A percentile compares a stretch with the other conserved stretches of the same genome.
These are phyloP conservation scores for Neodidymelliopsis sp. DNA, from an alignment of 2,329 filamentous ascomycete genomes.

Conservation along the genomic window DNA sequence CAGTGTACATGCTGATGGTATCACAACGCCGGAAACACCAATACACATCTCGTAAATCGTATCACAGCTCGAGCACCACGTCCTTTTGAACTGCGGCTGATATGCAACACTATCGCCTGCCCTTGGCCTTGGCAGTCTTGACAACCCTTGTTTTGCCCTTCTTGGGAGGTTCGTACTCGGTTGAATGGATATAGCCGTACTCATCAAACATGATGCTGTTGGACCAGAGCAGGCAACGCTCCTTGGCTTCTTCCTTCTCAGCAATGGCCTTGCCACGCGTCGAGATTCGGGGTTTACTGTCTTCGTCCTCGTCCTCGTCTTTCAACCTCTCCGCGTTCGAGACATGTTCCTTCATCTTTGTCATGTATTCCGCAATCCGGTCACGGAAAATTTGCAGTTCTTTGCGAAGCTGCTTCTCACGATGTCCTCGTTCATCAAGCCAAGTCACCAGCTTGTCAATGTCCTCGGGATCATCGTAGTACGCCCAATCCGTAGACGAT, in stretches of 20 bases:
- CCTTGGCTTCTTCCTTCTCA: constrained; percentile 60
- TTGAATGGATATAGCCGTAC: constrained; percentile 66
- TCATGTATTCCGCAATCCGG: constrained; percentile 80
- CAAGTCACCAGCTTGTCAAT: constrained; percentile 83
- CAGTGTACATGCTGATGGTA: constrained; percentile 30
- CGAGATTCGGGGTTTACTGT: constrained; percentile 63
- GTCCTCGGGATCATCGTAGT: constrained; percentile 80
- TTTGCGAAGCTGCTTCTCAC: constrained; percentile 87
- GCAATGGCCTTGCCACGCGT: constrained; percentile 69
- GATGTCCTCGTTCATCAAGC: constrained; percentile 85
- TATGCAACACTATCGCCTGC: constrained; percentile 26
- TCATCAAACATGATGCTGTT: constrained; percentile 68
- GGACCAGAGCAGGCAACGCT: constrained; percentile 70
- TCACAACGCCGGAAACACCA: constrained; percentile 30
- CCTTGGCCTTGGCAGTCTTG: constrained; percentile 40
- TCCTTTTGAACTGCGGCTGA: too few species aligned
- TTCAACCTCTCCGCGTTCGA: constrained; percentile 59
- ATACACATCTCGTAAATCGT: constrained; percentile 34
- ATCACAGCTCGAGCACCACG: not conserved
- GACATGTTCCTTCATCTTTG: constrained; percentile 77
- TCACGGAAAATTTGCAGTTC: constrained; percentile 81
- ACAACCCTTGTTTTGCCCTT: constrained; percentile 53
- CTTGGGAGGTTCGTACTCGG: constrained; percentile 59
- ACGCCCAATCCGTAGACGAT: constrained; percentile 86
- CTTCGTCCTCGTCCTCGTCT: constrained; percentile 55